phyloP scores from a whole-genome alignment of 305 asterid species.

The Solanum hybrid region DNA sequence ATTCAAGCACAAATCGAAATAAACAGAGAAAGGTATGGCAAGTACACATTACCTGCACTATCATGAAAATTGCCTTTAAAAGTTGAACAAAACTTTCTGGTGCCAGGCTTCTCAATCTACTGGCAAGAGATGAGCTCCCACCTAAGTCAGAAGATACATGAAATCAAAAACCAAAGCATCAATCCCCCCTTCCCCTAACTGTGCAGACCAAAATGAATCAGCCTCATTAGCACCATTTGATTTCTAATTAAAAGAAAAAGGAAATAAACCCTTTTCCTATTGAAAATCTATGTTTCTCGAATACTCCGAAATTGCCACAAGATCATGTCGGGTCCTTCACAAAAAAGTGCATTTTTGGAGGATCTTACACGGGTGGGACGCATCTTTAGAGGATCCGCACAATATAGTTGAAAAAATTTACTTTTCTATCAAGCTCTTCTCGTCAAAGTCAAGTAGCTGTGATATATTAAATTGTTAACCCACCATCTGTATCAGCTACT shows the following conservation, averaged over 20 bases:
- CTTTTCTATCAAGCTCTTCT: neutral
- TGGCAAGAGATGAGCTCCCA: slow-evolving; percentile 82
- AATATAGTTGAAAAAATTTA: neutral
- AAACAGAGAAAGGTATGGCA: slow-evolving; percentile 13
- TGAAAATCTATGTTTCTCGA: neutral
- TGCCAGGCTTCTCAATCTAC: slow-evolving; percentile 79
- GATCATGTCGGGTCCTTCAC: neutral
- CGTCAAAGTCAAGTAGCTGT: slow-evolving; percentile 7
- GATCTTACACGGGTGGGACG: neutral
- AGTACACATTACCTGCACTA: slow-evolving; percentile 87
- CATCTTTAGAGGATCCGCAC: neutral
- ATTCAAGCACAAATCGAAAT: neutral
- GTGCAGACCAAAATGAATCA: neutral
- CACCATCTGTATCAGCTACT: slow-evolving; percentile 73
- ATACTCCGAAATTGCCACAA: neutral
- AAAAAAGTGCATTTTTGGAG: neutral
- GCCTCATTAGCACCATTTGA: neutral
- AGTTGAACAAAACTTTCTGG: slow-evolving; percentile 88
- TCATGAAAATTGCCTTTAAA: slow-evolving; percentile 71
- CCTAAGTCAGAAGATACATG: slow-evolving; percentile 40
- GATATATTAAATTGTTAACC: slow-evolving; percentile 21
- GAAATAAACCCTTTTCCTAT: neutral
- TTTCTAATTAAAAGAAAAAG: neutral
- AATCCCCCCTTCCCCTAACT: neutral
- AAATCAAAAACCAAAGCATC: slow-evolving; percentile 11